These are phyloP conservation scores for Yarrowia yakushimensis DNA, from an alignment of 805 yeast genomes.

Conservation along the genomic window DNA sequence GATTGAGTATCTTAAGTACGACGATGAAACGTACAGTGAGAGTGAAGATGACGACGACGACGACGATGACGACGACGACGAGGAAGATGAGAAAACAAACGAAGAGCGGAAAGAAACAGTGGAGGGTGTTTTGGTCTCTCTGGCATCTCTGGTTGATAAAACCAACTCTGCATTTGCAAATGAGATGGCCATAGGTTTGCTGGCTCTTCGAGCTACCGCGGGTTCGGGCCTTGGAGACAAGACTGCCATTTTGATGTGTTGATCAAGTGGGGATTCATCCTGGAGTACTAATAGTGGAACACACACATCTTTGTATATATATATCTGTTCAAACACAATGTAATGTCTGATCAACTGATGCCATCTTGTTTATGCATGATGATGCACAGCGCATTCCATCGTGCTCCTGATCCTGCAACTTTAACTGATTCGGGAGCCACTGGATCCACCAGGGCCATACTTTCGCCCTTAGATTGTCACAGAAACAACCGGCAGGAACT, in stretches of 20 bases:
- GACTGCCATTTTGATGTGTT: not conserved
- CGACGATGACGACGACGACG: not conserved
- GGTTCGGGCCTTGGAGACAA: not conserved
- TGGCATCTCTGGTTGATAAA: not conserved
- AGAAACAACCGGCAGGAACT: not conserved
- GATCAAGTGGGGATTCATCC: too few species aligned
- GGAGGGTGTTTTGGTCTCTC: not conserved
- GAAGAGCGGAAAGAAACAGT: not conserved
- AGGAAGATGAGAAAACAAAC: not conserved
- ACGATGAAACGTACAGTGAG: not conserved
- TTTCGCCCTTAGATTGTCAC: not conserved
- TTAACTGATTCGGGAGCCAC: not conserved
- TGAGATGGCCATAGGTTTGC: not conserved
- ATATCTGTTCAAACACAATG: not conserved
- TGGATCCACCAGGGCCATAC: not conserved
- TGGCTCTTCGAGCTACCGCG: not conserved
- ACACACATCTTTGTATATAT: not conserved
- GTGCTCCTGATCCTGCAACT: not conserved
- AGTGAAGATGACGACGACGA: not conserved
- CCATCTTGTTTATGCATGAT: not conserved
- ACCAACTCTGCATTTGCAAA: not conserved
- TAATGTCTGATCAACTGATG: not conserved
- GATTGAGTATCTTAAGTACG: not conserved
- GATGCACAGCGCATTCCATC: constrained; percentile 1
- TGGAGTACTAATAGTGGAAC: too few species aligned